phyloP scores from a whole-genome alignment of 345 rosid species.

The Theobroma cacao region DNA sequence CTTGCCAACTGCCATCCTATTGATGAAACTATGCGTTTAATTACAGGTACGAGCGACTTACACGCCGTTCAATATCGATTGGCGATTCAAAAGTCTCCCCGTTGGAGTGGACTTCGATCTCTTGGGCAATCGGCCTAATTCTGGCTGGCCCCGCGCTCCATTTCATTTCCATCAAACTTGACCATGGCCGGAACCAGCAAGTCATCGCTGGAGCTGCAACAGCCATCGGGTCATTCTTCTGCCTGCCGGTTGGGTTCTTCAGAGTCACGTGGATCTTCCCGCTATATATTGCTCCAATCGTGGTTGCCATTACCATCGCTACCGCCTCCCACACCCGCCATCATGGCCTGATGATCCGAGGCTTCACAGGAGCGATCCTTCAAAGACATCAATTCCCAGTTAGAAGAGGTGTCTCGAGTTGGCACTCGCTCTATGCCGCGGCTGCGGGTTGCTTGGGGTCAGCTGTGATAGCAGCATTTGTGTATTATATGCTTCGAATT shows the following conservation, averaged over 20 bases:
- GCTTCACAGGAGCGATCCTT: conserved; percentile 35
- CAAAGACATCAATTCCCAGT: conserved; percentile 22
- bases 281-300: conserved; percentile 37
- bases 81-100: conserved; percentile 38
- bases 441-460: conserved; percentile 50
- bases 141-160: conserved; percentile 34
- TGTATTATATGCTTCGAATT: conserved; percentile 47
- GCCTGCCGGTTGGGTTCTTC: conserved; percentile 57
- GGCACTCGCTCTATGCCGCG: conserved; percentile 53
- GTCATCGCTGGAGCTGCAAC: conserved; percentile 45
- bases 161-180: conserved; percentile 37
- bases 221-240: conserved; percentile 45
- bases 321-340: conserved; percentile 57
- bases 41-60: conserved; percentile 41
- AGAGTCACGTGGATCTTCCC: conserved; percentile 40
- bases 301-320: conserved; percentile 35
- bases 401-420: conserved; percentile 40
- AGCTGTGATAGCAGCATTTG: conserved; percentile 47
- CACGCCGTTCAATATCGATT: conserved; percentile 17
- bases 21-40: not conserved
- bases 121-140: conserved; percentile 52
- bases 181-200: conserved; percentile 32
- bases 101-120: conserved; percentile 53
- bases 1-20: not conserved
- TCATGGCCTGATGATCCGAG: conserved; percentile 42